Conservation (phyloP, 257 asterid species). For the Lycium ferocissimum region DNA sequence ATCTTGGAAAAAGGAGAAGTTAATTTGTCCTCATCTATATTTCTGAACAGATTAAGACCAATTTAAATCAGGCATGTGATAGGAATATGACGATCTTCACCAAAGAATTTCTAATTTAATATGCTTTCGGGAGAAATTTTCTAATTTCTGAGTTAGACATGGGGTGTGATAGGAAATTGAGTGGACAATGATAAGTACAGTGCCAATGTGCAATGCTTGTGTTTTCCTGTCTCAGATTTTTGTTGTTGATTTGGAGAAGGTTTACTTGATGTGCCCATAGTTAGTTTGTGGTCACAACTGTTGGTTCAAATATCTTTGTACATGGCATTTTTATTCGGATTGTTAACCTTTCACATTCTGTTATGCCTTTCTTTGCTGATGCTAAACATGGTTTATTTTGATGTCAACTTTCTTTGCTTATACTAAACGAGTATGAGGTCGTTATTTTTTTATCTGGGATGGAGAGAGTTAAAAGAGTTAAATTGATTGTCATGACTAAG, state of each 20-base stretch:
- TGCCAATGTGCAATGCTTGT: background rate
- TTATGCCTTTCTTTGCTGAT: constrained; percentile 3
- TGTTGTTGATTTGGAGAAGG: background rate
- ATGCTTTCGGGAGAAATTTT: background rate
- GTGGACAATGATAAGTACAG: background rate
- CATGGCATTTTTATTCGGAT: background rate
- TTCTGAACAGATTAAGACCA: background rate
- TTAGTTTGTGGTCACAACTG: background rate
- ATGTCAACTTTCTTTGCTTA: background rate
- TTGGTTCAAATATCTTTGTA: background rate
- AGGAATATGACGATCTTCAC: background rate
- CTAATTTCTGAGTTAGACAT: background rate
- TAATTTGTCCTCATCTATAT: background rate
- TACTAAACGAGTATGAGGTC: background rate
- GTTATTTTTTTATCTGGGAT: background rate
- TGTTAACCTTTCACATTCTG: background rate
- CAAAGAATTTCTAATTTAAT: background rate
- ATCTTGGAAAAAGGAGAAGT: background rate
- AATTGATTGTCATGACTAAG: background rate
- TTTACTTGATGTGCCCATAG: constrained; percentile 18
- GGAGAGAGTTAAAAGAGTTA: background rate
- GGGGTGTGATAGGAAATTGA: background rate
- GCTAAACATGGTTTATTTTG: background rate
- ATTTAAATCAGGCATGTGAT: background rate
- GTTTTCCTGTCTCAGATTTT: background rate